A percentile compares a stretch with the other conserved stretches of the same genome.
phyloP scores from a whole-genome alignment of 139 green algal species.

The Micractinium sp. region DNA sequence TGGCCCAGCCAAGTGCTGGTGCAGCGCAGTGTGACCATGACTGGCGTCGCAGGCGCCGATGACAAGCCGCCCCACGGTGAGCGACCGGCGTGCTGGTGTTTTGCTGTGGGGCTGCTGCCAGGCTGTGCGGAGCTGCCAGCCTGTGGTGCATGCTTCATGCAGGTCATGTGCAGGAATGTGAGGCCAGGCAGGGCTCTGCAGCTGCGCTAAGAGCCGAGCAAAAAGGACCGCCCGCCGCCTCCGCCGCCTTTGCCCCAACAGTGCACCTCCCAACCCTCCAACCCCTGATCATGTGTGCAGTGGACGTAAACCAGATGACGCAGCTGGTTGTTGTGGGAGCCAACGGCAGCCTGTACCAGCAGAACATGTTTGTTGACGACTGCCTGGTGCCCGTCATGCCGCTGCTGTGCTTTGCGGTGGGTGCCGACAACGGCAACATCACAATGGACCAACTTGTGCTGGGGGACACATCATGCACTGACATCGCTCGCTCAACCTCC shows the following conservation, averaged over 20 bases:
- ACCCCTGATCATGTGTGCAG: neutral
- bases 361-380: neutral
- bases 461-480: conserved; percentile 4
- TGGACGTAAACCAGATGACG: conserved; percentile 4
- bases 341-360: neutral
- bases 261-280: neutral
- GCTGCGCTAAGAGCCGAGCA: too few relatives aligned
- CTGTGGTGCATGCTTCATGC: neutral
- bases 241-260: neutral
- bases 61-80: neutral
- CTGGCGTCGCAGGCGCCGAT: neutral
- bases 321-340: conserved; percentile 15
- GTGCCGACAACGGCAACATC: conserved; percentile 7
- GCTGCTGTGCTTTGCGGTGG: conserved; percentile 32
- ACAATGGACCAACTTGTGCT: neutral
- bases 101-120: neutral
- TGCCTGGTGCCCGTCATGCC: conserved; percentile 26
- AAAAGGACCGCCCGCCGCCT: neutral
- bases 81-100: neutral
- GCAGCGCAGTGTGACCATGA: neutral
- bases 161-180: too few relatives aligned
- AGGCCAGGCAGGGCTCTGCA: neutral
- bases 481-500: conserved; percentile 1
- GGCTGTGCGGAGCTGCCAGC: neutral
- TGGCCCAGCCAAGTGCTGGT: neutral